Conservation (phyloP, 1,284 basidiomycete genomes). For the Cryptococcus sp. region DNA sequence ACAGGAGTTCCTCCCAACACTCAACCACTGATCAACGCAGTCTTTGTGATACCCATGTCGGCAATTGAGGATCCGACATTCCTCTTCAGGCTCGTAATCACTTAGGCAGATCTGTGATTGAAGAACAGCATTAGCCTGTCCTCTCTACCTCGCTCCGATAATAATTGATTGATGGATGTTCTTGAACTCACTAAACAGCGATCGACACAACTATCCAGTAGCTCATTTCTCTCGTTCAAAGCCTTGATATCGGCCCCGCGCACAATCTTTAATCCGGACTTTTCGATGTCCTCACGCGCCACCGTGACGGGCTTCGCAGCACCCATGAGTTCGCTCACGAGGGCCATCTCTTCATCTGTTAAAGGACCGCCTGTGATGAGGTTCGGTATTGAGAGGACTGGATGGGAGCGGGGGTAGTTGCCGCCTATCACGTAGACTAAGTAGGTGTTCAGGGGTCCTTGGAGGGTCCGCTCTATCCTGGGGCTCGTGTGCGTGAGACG, state of each 20-base stretch:
- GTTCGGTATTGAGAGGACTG: slow-evolving; percentile 73
- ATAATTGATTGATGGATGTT: neutral
- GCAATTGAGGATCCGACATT: slow-evolving; percentile 75
- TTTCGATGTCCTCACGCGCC: slow-evolving; percentile 75
- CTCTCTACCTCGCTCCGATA: neutral
- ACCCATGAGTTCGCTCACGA: slow-evolving; percentile 60
- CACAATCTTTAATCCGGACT: slow-evolving; percentile 72
- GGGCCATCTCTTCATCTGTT: slow-evolving; percentile 67
- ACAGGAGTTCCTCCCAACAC: slow-evolving; percentile 81
- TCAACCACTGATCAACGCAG: slow-evolving; percentile 83
- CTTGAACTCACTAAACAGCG: slow-evolving; percentile 58
- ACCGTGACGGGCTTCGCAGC: slow-evolving; percentile 64
- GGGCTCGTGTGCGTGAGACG: slow-evolving; percentile 3
- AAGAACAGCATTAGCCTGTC: neutral
- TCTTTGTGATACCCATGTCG: slow-evolving; percentile 79
- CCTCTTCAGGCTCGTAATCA: slow-evolving; percentile 72
- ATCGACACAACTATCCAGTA: slow-evolving; percentile 75
- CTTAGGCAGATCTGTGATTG: slow-evolving; percentile 80
- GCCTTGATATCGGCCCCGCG: slow-evolving; percentile 60
- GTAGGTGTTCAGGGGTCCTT: slow-evolving; percentile 42
- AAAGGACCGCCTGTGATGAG: slow-evolving; percentile 60
- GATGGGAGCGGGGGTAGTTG: slow-evolving; percentile 83
- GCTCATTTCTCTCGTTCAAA: slow-evolving; percentile 62
- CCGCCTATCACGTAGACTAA: slow-evolving; percentile 60
- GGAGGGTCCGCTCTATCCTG: neutral